Evolutionary conservation across 2,329 filamentous ascomycete species (phyloP), one percentile per base, ranked within the genome.

Genomic region (Sclerotinia sclerotiorum): DNA sequence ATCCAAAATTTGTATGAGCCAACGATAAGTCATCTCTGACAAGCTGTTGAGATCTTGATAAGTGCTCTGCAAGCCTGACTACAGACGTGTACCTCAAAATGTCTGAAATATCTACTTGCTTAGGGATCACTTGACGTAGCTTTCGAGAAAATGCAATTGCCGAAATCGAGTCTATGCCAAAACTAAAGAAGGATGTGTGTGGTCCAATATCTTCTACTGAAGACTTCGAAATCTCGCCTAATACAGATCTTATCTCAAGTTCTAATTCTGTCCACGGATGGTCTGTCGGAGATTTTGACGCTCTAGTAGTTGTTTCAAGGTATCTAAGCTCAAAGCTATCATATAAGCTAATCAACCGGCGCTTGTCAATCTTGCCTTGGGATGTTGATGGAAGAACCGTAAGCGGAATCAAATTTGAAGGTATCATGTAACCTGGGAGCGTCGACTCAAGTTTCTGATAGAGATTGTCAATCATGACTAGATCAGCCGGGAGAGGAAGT

Each of bases 81-180:
- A 94, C 80, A 2, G 84, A 91, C 7, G 89, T 81, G 69, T 91
- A 84, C 60, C 84, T 86, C n/a, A 97, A 80, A 29, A 97, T 84
- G 1, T 83, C 79, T 0, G 91, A 93, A 10, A 96, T 86, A 15
- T 90, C 82, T 2, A 93, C 76, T 32, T 84, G 81, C 7, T 74
- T 79, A 1, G 81, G 76, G 1, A 86, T 78, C 0, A 75, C 70
- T 2, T 79, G 73, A 64, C 84, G 82, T 0, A 97, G 76, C 21
- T 78, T 75, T 66, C 83, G 87, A 0, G 90, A 85, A 11, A 96
- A 79, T 0, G 85, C 80, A 71, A 97, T 96, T 0, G 91, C 92
- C 10, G 89, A 90, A 35, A 97, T 87, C 0, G 93, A 97, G 76
- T 97, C 93, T 7, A 97, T 78, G 0, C 94, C 94, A 3, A 97